Evolutionary conservation across 805 yeast genomes (phyloP).

Genomic region (Cyberlindnera bimundalis): DNA sequence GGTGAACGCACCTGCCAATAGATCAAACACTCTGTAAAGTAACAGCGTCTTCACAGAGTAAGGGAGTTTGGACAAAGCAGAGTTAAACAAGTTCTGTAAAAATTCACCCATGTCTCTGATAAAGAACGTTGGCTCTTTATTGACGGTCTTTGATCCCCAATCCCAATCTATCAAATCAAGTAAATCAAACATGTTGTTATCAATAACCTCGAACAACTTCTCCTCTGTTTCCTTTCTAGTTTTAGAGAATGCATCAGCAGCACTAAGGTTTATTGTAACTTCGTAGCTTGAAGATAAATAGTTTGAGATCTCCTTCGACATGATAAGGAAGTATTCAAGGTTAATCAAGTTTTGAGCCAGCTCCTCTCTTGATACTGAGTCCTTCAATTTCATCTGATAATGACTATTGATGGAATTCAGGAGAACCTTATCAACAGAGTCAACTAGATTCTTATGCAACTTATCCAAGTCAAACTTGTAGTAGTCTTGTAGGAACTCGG

Average conservation of each 20-base stretch:
- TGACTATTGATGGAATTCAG: constrained; percentile 62
- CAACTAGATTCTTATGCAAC: constrained; percentile 55
- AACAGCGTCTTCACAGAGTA: constrained; percentile 71
- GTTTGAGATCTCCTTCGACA: constrained; percentile 59
- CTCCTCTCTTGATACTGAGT: constrained; percentile 78
- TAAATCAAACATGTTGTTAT: constrained; percentile 72
- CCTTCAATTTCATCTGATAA: constrained; percentile 54
- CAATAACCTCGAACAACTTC: constrained; percentile 78
- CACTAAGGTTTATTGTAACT: constrained; percentile 42
- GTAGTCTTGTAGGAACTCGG: constrained; percentile 63
- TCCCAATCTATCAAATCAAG: constrained; percentile 83
- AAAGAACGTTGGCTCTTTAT: constrained; percentile 64
- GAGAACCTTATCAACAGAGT: constrained; percentile 66
- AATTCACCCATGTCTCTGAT: constrained; percentile 83
- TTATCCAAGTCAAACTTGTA: constrained; percentile 58
- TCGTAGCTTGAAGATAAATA: constrained; percentile 34
- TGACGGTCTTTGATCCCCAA: constrained; percentile 58
- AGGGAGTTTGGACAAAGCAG: constrained; percentile 82
- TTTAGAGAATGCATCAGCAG: constrained; percentile 51
- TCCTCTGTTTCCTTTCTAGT: constrained; percentile 74
- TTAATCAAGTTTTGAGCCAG: constrained; percentile 86
- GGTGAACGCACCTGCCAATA: constrained; percentile 68
- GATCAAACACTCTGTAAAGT: constrained; percentile 84
- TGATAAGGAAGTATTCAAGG: constrained; percentile 78
- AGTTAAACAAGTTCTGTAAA: constrained; percentile 77